Conservation (phyloP, 805 yeast genomes). For the Priceomyces castillae region DNA sequence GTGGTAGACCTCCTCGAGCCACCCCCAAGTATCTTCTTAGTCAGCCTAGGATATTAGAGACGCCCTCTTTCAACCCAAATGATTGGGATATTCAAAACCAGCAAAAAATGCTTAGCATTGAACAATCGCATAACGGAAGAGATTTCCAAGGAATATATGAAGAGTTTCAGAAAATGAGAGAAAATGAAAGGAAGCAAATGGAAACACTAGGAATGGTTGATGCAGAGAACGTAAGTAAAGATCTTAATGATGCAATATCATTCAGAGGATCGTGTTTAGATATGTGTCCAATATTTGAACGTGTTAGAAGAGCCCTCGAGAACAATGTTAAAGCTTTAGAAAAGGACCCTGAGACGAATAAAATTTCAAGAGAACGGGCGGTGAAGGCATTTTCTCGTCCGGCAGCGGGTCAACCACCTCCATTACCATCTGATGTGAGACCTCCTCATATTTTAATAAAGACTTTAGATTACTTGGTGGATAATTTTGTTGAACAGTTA, state of each 20-base stretch:
- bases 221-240: constrained; percentile 76
- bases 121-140: constrained; percentile 37
- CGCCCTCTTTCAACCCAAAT: constrained; percentile 35
- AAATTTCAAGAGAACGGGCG: constrained; percentile 59
- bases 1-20: constrained; percentile 19
- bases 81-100: constrained; percentile 82
- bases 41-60: constrained; percentile 34
- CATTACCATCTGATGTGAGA: constrained; percentile 94
- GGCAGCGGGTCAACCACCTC: constrained; percentile 98
- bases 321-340: constrained; percentile 82
- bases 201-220: constrained; percentile 81
- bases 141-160: constrained; percentile 76
- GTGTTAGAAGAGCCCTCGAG: constrained; percentile 82
- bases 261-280: constrained; percentile 87
- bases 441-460: constrained; percentile 74
- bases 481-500: constrained; percentile 56
- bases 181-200: constrained; percentile 72
- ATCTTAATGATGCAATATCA: constrained; percentile 80
- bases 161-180: constrained; percentile 69
- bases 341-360: constrained; percentile 53
- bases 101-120: constrained; percentile 52
- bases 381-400: constrained; percentile 94
- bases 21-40: constrained; percentile 34
- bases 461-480: constrained; percentile 71
- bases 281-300: constrained; percentile 94